Evolutionary conservation across 495 filamentous ascomycete genomes (phyloP).

Genomic region (Pseudoneurospora amorphoporcata): DNA sequence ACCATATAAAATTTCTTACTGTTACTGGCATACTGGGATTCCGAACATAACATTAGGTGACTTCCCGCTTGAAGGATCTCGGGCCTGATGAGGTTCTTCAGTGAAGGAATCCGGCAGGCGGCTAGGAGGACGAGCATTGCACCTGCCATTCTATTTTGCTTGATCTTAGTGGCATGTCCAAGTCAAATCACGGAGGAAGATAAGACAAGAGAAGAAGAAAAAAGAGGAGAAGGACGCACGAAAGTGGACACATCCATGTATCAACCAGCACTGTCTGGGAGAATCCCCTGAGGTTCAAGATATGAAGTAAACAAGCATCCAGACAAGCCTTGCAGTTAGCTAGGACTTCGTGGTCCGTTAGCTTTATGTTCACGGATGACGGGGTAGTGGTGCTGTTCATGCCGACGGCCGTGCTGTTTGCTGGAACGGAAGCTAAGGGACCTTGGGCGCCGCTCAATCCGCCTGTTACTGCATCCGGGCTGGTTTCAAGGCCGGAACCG

Average conservation of each 20-base stretch:
- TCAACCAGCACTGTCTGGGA: slow-evolving; percentile 36
- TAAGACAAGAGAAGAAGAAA: neutral
- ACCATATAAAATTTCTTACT: too few relatives aligned
- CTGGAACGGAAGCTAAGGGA: neutral
- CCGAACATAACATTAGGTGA: too few relatives aligned
- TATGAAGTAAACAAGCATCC: slow-evolving; percentile 32
- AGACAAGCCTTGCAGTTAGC: slow-evolving; percentile 28
- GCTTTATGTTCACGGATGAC: neutral
- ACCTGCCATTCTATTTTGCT: slow-evolving; percentile 17
- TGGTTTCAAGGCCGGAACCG: neutral
- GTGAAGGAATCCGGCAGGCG: slow-evolving; percentile 11
- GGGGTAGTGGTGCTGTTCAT: neutral
- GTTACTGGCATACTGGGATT: too few relatives aligned
- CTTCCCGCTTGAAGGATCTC: slow-evolving; percentile 18
- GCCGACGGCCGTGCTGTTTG: neutral
- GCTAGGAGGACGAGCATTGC: slow-evolving; percentile 26
- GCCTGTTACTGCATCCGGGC: neutral
- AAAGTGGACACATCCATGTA: slow-evolving; percentile 40
- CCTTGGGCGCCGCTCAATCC: neutral
- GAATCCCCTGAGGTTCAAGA: slow-evolving; percentile 28
- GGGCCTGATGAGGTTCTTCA: slow-evolving; percentile 14
- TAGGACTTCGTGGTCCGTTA: slow-evolving; percentile 15
- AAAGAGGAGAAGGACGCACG: slow-evolving; percentile 21
- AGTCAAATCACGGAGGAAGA: neutral
- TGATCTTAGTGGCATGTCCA: neutral